phyloP scores from a whole-genome alignment of 306 rosid genomes.

The Cucumis melo region DNA sequence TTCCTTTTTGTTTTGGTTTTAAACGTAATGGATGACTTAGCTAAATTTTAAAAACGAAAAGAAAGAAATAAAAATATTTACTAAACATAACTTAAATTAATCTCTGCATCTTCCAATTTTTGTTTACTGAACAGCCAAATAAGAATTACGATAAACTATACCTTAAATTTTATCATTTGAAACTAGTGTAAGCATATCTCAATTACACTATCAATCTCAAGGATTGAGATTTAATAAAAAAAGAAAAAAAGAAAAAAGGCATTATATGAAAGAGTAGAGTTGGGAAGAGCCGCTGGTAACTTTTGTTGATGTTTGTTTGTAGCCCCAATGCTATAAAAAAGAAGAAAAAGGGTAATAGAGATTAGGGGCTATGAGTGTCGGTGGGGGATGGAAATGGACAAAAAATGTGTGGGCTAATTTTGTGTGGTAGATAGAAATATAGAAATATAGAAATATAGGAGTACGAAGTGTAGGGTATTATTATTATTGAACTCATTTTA shows the following conservation, averaged over 20 bases:
- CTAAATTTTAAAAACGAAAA: no score
- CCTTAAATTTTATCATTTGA: not conserved
- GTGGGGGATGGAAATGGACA: not conserved
- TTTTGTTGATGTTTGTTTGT: not conserved
- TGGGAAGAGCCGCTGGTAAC: no score
- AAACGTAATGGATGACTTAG: no score
- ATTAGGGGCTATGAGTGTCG: conserved; percentile 1
- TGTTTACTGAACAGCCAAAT: not conserved
- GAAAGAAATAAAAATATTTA: no score
- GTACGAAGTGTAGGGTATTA: not conserved
- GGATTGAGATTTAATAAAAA: no score
- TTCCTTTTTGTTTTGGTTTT: no score
- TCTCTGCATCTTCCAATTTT: not conserved
- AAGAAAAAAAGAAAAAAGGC: no score
- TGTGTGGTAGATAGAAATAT: not conserved
- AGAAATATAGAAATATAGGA: no score
- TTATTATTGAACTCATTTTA: not conserved
- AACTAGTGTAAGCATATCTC: no score
- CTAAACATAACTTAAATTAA: no score
- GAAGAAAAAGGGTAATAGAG: not conserved
- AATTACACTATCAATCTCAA: no score
- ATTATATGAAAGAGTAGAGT: no score
- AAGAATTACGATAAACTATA: not conserved
- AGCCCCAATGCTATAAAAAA: not conserved
- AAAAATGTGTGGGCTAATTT: not conserved